Conservation (phyloP, 345 rosid species). For the Eucalyptus microcorys region DNA sequence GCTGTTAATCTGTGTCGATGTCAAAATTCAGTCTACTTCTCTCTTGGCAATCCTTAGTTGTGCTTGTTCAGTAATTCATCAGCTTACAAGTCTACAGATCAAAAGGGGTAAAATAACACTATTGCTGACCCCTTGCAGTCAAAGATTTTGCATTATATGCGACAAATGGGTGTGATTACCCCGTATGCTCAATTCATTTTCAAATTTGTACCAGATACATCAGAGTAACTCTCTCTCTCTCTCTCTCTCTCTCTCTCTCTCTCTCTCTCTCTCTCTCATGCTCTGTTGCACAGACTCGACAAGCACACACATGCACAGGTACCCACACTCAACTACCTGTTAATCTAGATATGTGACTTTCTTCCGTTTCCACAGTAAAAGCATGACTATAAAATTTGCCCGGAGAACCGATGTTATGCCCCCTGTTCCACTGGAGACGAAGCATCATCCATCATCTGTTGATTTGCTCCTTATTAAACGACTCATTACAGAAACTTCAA, state of each 20-base stretch:
- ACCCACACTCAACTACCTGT: neutral
- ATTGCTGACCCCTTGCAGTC: slow-evolving; percentile 42
- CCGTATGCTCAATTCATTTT: slow-evolving; percentile 90
- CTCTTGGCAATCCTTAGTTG: neutral
- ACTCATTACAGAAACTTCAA: slow-evolving; percentile 78
- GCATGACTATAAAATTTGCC: slow-evolving; percentile 67
- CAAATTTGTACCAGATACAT: slow-evolving; percentile 60
- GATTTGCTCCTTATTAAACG: slow-evolving; percentile 89
- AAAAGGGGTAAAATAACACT: neutral
- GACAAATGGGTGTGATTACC: slow-evolving; percentile 98
- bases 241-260: neutral
- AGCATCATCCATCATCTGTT: slow-evolving; percentile 95
- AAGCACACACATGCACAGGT: neutral
- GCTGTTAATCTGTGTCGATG: neutral
- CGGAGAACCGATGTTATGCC: slow-evolving; percentile 96
- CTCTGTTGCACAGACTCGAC: neutral
- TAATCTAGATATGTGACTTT: neutral
- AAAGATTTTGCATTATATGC: slow-evolving; percentile 94
- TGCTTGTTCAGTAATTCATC: neutral
- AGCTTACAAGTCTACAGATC: neutral
- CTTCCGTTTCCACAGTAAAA: slow-evolving; percentile 45
- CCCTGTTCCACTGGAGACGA: slow-evolving; percentile 88
- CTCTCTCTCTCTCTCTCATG: neutral
- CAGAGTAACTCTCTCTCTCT: slow-evolving; percentile 54
- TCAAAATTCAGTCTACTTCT: neutral